Conservation (phyloP, 2,329 filamentous ascomycete species). For the Coleophoma cylindrospora region DNA sequence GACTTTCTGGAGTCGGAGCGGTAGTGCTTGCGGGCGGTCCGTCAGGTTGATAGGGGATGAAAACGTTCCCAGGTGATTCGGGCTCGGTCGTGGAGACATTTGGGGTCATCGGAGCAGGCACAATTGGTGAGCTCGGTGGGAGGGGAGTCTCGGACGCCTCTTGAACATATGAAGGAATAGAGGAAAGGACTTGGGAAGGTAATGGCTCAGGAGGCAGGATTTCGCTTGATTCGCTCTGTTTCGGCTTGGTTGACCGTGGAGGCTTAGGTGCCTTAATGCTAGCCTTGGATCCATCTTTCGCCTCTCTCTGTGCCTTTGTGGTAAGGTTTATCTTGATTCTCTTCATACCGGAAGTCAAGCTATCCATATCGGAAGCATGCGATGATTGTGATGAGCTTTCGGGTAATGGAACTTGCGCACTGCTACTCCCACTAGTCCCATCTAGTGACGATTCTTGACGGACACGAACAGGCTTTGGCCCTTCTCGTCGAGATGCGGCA, state of each 20-base stretch:
- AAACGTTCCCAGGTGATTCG: conserved; percentile 31
- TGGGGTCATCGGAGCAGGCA: not conserved
- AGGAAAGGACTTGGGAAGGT: conserved; percentile 6
- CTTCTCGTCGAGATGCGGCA: conserved; percentile 34
- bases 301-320: conserved; percentile 49
- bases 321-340: conserved; percentile 58
- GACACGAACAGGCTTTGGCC: conserved; percentile 25
- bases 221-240: not conserved
- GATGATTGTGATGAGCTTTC: conserved; percentile 3
- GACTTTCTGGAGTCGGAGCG: conserved; percentile 29
- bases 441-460: conserved; percentile 20
- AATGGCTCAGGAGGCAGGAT: conserved; percentile 1
- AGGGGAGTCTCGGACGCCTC: conserved; percentile 15
- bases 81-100: not conserved
- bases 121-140: conserved; percentile 17
- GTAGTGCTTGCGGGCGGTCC: conserved; percentile 38
- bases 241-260: conserved; percentile 1
- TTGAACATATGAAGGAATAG: conserved; percentile 11
- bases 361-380: conserved; percentile 39
- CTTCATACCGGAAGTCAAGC: conserved; percentile 53
- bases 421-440: conserved; percentile 3
- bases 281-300: conserved; percentile 13
- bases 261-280: conserved; percentile 2
- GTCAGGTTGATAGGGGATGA: conserved; percentile 52
- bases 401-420: conserved; percentile 2